Evolutionary conservation across 2,329 filamentous ascomycete species (phyloP), one percentile per base, ranked within the genome.

Genomic region (Geosmithia morbida): DNA sequence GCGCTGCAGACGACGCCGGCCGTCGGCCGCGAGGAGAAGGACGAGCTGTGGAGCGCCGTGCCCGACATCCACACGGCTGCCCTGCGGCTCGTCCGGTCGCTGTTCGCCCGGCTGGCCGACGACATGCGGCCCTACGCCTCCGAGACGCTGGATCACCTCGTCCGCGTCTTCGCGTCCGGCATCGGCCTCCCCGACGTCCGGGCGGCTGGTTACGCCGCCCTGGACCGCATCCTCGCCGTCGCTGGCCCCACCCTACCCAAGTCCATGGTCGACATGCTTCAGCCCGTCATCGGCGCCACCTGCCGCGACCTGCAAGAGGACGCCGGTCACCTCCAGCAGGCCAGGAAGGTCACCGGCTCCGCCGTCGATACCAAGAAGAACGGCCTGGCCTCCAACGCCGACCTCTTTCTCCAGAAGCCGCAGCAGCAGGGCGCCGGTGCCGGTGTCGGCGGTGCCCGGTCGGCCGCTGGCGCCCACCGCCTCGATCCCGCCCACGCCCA

Each of bases 11-110:
- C 81, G 50, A 89, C 88, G 54, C 71, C 80, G 7, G 82, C 86
- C 51, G 77, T 92, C 51, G 74, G 80, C 30, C 77, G 83, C 51
- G 85, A 94, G 45, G 90, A 96, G 63, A 82, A 83, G 51, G 87
- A 94, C 47, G 77, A 81, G 43, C 71, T 96, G 3, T 89, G 85
- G 77, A 67, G 74, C 44, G 69, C 77, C 17, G 70, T 96, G 11
- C 85, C 89, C 4, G 70, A 75, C 10, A 75, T 96, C 40, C 87
- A 96, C 57, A 64, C 80, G 14, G 79, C 83, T 14, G 75, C 78
- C n/a, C 66, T 94, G 47, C 63, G 74, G 19, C 63, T 94, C 1
- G 64, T 86, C 19, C 61, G 70, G 8, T 63, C 68, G 11, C 58
- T 92, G 43, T 59, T 78, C 19, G 61, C 69, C 47, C 74, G 83